Conservation (phyloP, 2,329 filamentous ascomycete species). For the Colletotrichum sp. region DNA sequence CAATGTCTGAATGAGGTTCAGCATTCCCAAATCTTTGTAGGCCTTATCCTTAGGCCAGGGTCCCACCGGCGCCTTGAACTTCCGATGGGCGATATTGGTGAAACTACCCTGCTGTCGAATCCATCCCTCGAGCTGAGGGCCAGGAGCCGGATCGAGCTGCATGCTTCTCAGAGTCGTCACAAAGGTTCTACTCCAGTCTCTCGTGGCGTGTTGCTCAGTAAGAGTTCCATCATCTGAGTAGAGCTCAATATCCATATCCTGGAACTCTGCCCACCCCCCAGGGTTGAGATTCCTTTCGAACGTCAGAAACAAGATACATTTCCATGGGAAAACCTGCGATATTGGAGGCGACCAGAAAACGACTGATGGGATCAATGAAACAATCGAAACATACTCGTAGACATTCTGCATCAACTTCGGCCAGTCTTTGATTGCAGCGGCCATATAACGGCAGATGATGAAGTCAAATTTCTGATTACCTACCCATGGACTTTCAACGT, state of each 20-base stretch:
- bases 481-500: slow-evolving; percentile 33
- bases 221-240: slow-evolving; percentile 27
- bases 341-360: neutral
- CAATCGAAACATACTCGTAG: slow-evolving; percentile 22
- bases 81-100: slow-evolving; percentile 30
- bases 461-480: slow-evolving; percentile 32
- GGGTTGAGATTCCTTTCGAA: slow-evolving; percentile 33
- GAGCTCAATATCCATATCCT: slow-evolving; percentile 23
- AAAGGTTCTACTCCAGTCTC: slow-evolving; percentile 19
- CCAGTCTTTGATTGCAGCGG: slow-evolving; percentile 37
- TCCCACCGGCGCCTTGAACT: slow-evolving; percentile 39
- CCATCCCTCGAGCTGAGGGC: slow-evolving; percentile 26
- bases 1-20: slow-evolving; percentile 17
- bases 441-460: slow-evolving; percentile 39
- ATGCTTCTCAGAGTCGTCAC: slow-evolving; percentile 31
- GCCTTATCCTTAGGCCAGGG: slow-evolving; percentile 30
- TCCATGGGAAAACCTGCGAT: neutral
- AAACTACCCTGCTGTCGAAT: slow-evolving; percentile 40
- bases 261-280: slow-evolving; percentile 34
- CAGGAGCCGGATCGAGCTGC: slow-evolving; percentile 20
- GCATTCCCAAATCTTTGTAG: slow-evolving; percentile 23
- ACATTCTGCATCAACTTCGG: slow-evolving; percentile 24
- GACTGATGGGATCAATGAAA: neutral
- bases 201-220: neutral
- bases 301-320: neutral